Conservation (phyloP, 352 stramenopile genomes). For the Phytopythium boreale region DNA sequence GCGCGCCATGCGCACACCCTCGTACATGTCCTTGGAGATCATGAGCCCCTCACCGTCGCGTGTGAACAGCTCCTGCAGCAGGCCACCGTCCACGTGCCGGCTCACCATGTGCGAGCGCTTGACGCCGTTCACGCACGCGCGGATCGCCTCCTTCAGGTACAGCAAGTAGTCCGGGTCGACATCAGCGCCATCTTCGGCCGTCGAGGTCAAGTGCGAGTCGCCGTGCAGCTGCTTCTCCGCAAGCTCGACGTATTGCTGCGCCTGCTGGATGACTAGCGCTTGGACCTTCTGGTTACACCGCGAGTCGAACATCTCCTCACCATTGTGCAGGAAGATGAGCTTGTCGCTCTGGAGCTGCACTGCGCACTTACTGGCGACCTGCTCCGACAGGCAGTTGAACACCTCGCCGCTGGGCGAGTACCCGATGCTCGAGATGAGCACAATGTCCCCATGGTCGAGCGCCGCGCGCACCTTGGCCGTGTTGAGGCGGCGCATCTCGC, state of each 20-base stretch:
- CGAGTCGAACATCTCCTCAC: conserved; percentile 83
- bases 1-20: conserved; percentile 91
- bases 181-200: conserved; percentile 28
- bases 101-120: conserved; percentile 85
- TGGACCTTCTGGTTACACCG: conserved; percentile 78
- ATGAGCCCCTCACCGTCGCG: conserved; percentile 96
- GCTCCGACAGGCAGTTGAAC: conserved; percentile 89
- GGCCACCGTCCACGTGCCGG: conserved; percentile 80
- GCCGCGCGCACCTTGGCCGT: conserved; percentile 88
- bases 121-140: conserved; percentile 81
- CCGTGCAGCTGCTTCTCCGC: conserved; percentile 34
- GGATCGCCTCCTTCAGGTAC: conserved; percentile 85
- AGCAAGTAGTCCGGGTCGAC: conserved; percentile 70
- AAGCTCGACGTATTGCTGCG: conserved; percentile 79
- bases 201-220: conserved; percentile 33
- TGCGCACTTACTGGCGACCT: conserved; percentile 86
- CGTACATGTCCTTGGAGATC: conserved; percentile 97
- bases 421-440: conserved; percentile 95
- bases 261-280: conserved; percentile 75
- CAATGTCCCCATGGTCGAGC: conserved; percentile 94
- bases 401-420: conserved; percentile 95
- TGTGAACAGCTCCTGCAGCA: conserved; percentile 98
- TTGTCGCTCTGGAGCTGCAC: conserved; percentile 83
- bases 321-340: conserved; percentile 89
- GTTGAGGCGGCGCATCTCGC: conserved; percentile 94